Conservation (phyloP, 352 stramenopile species). For the Pseudoperonospora humuli region DNA sequence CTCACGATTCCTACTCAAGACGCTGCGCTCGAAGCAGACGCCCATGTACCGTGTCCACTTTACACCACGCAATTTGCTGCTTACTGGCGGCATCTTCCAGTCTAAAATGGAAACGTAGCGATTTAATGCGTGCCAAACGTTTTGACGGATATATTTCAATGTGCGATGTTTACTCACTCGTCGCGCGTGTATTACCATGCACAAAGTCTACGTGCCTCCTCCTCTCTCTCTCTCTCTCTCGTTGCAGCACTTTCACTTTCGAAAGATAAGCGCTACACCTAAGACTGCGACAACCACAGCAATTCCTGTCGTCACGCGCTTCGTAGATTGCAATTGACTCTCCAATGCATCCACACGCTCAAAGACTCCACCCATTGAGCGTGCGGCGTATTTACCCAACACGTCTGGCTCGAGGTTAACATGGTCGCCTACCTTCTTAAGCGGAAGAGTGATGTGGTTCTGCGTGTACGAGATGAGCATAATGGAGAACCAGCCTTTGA, state of each 20-base stretch:
- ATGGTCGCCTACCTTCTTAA: constrained; percentile 80
- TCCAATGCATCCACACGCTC: constrained; percentile 58
- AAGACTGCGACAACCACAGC: constrained; percentile 26
- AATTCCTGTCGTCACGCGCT: constrained; percentile 20
- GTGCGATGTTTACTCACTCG: constrained; percentile 1
- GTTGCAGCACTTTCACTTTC: constrained; percentile 12
- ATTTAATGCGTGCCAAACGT: constrained; percentile 3
- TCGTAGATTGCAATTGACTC: constrained; percentile 32
- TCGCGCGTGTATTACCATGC: constrained; percentile 4
- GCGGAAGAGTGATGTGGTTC: constrained; percentile 93
- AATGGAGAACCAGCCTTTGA: constrained; percentile 93
- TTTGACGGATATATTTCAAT: constrained; percentile 24
- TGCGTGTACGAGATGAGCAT: constrained; percentile 99
- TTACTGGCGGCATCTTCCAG: constrained; percentile 62
- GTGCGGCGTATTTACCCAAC: constrained; percentile 87
- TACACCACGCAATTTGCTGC: constrained; percentile 73
- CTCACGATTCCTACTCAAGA: constrained; percentile 78
- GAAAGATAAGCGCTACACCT: constrained; percentile 22
- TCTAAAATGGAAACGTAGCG: constrained; percentile 45
- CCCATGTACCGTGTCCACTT: constrained; percentile 79
- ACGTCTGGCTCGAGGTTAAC: constrained; percentile 92
- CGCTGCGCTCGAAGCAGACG: constrained; percentile 78
- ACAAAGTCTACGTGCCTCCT: neutral
- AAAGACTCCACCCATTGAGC: constrained; percentile 55
- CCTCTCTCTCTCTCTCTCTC: neutral